These are phyloP conservation scores for Syzygium oleosum DNA, from an alignment of 345 rosid genomes.

Conservation along the genomic window DNA sequence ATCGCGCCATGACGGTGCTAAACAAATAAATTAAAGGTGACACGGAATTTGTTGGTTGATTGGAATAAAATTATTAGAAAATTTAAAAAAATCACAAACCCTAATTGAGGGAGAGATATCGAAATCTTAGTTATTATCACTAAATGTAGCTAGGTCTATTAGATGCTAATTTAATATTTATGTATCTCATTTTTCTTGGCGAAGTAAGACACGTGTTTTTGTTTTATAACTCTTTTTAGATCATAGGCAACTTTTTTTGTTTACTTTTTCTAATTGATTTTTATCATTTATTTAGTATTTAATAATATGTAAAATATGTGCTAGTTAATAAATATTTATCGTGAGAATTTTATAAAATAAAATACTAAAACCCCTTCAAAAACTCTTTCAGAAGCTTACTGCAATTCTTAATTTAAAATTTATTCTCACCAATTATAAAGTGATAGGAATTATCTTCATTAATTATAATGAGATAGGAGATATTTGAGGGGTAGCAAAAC, in stretches of 20 bases:
- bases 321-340: not conserved
- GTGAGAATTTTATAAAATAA: not conserved
- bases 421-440: too few relatives aligned
- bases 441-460: too few relatives aligned
- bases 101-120: not conserved
- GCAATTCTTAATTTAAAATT: too few relatives aligned
- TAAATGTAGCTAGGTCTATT: not conserved
- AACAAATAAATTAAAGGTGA: not conserved
- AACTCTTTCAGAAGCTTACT: not conserved
- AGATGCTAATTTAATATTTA: not conserved
- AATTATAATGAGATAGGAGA: too few relatives aligned
- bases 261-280: not conserved
- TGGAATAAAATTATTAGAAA: not conserved
- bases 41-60: not conserved
- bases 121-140: not conserved
- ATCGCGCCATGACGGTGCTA: not conserved
- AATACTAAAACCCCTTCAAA: accelerated
- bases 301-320: not conserved
- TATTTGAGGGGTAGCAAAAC: too few relatives aligned
- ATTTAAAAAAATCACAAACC: too few relatives aligned
- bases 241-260: not conserved
- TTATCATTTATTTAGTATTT: too few relatives aligned
- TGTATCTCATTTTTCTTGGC: not conserved
- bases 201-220: not conserved
- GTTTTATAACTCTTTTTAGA: too few relatives aligned